Conservation (phyloP, 2,329 filamentous ascomycete genomes). For the Herpotrichia juniperi region DNA sequence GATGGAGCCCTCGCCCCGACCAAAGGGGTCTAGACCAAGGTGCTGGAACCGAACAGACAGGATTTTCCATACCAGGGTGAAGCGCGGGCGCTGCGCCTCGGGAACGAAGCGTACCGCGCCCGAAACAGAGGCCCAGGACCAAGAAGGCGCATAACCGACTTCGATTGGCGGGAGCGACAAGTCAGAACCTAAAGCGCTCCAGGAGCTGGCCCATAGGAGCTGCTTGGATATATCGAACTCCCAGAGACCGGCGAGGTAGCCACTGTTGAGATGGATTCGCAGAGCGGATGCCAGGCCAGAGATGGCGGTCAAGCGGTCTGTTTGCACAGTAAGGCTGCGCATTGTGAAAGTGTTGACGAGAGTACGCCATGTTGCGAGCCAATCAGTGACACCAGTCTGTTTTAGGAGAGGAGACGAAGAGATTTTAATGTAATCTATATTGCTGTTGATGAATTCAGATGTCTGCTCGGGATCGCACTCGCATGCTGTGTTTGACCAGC, state of each 20-base stretch:
- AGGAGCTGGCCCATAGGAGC: background rate
- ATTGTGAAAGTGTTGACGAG: background rate
- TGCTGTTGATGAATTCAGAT: too few species aligned
- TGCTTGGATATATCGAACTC: background rate
- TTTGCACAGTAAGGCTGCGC: background rate
- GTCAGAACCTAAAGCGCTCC: background rate
- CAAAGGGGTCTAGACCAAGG: too few species aligned
- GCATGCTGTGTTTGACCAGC: too few species aligned
- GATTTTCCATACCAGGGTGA: too few species aligned
- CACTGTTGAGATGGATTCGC: background rate
- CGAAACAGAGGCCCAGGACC: background rate
- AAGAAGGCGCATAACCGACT: background rate
- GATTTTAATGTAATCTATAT: background rate
- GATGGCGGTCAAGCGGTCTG: background rate
- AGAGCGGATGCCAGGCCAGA: background rate
- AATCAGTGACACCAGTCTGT: background rate
- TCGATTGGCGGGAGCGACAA: background rate
- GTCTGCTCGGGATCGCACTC: too few species aligned
- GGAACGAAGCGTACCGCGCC: too few species aligned
- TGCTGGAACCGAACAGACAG: too few species aligned
- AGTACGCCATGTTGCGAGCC: background rate
- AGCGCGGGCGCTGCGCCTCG: too few species aligned
- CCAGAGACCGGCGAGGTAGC: background rate
- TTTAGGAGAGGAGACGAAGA: background rate
- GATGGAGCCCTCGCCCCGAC: too few species aligned